Evolutionary conservation across 495 filamentous ascomycete species (phyloP).

Genomic region (Lasiosphaeria miniovina): DNA sequence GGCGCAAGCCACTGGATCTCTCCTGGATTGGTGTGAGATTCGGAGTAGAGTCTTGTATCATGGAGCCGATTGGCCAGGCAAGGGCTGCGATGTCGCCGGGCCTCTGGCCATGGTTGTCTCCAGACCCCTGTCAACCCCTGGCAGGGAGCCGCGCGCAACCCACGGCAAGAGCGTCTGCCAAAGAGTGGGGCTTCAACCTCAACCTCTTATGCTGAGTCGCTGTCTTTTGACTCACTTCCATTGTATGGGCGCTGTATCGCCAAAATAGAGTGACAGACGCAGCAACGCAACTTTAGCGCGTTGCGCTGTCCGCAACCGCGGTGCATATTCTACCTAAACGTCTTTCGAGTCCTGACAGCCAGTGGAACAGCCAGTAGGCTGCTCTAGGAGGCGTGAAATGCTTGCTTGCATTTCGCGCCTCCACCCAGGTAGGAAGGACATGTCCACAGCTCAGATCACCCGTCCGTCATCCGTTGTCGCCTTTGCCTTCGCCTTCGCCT

Average conservation of each 20-base stretch:
- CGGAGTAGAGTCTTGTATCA: constrained; percentile 1
- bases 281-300: neutral
- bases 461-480: no score
- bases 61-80: constrained; percentile 27
- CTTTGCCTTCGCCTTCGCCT: no score
- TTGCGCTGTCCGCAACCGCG: constrained; percentile 16
- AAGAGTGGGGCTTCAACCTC: constrained; percentile 10
- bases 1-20: neutral
- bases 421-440: no score
- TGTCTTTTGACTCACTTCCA: constrained; percentile 7
- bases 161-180: constrained; percentile 6
- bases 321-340: constrained; percentile 2
- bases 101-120: neutral
- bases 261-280: no score
- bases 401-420: no score
- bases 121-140: constrained; percentile 12
- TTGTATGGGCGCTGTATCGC: neutral
- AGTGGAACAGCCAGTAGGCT: no score
- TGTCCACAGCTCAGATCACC: no score
- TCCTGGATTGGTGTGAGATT: neutral
- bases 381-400: no score
- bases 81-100: constrained; percentile 2
- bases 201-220: neutral
- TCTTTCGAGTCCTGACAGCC: neutral
- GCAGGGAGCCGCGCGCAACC: constrained; percentile 17